A percentile compares a stretch with the other conserved stretches of the same genome.
These are phyloP conservation scores for Pythium oligandrum DNA, from an alignment of 352 stramenopile species.

Conservation along the genomic window DNA sequence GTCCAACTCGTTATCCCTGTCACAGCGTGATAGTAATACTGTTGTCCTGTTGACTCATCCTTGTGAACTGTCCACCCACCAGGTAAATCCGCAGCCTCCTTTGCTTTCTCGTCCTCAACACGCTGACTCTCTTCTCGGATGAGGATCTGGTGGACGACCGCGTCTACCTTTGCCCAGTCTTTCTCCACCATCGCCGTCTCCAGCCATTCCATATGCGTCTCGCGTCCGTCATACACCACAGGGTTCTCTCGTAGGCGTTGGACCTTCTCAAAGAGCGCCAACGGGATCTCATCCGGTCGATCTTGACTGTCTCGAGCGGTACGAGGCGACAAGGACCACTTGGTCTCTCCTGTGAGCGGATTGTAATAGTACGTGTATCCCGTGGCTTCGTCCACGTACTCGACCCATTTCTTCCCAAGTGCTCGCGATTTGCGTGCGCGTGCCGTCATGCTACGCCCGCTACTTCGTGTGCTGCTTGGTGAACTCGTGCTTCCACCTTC, in stretches of 20 bases:
- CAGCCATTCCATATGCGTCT: conserved; percentile 68
- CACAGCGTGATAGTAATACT: too few relatives aligned
- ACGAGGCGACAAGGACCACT: conserved; percentile 79
- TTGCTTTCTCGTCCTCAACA: conserved; percentile 13
- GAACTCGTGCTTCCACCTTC: not conserved
- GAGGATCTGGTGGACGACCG: conserved; percentile 64
- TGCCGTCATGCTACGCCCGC: conserved; percentile 16
- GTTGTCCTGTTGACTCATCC: too few relatives aligned
- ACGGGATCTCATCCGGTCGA: conserved; percentile 47
- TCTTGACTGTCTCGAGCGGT: conserved; percentile 53
- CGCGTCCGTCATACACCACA: conserved; percentile 45
- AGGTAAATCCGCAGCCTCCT: conserved; percentile 4
- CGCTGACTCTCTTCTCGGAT: conserved; percentile 55
- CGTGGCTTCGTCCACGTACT: conserved; percentile 72
- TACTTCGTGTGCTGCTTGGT: not conserved
- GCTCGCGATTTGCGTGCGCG: conserved; percentile 30
- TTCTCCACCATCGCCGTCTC: conserved; percentile 48
- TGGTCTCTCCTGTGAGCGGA: conserved; percentile 78
- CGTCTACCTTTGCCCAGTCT: conserved; percentile 67
- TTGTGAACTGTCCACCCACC: too few relatives aligned
- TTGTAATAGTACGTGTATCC: conserved; percentile 91
- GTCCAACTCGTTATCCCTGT: too few relatives aligned
- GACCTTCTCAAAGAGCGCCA: conserved; percentile 51
- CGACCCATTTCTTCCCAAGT: conserved; percentile 78
- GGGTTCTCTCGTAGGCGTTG: conserved; percentile 38